Evolutionary conservation across 352 stramenopile genomes (phyloP).

Genomic region (Pythium biforme): DNA sequence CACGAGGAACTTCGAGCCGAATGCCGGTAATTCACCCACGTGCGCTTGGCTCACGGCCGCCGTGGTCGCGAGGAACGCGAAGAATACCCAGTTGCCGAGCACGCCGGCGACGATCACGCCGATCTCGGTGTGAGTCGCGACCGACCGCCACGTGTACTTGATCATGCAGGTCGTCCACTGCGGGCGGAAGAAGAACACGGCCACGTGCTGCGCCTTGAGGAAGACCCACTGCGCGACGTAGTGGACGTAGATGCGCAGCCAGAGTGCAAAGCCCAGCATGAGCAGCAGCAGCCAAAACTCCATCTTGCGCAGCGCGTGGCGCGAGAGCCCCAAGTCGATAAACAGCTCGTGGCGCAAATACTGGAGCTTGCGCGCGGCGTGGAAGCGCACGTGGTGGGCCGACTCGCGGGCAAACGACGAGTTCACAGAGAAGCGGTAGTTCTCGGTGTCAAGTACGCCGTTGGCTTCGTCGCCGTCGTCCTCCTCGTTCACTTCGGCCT

Average conservation of each 20-base stretch:
- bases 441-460: conserved; percentile 35
- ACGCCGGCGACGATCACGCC: conserved; percentile 60
- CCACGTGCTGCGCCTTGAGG: conserved; percentile 54
- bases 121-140: conserved; percentile 66
- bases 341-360: conserved; percentile 82
- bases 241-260: conserved; percentile 88
- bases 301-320: conserved; percentile 44
- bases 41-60: conserved; percentile 42
- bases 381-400: conserved; percentile 56
- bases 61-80: conserved; percentile 41
- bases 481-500: not conserved
- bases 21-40: conserved; percentile 66
- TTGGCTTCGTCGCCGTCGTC: conserved; percentile 12
- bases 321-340: conserved; percentile 56
- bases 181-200: conserved; percentile 80
- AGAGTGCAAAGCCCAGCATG: conserved; percentile 70
- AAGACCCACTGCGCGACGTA: conserved; percentile 88
- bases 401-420: conserved; percentile 42
- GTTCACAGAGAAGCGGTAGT: conserved; percentile 63
- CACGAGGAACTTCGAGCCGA: conserved; percentile 75
- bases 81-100: conserved; percentile 53
- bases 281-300: conserved; percentile 78
- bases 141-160: conserved; percentile 81
- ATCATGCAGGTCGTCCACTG: conserved; percentile 65
- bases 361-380: conserved; percentile 65